Conservation (phyloP, 495 filamentous ascomycete species). For the Amniculicola lignicola region DNA sequence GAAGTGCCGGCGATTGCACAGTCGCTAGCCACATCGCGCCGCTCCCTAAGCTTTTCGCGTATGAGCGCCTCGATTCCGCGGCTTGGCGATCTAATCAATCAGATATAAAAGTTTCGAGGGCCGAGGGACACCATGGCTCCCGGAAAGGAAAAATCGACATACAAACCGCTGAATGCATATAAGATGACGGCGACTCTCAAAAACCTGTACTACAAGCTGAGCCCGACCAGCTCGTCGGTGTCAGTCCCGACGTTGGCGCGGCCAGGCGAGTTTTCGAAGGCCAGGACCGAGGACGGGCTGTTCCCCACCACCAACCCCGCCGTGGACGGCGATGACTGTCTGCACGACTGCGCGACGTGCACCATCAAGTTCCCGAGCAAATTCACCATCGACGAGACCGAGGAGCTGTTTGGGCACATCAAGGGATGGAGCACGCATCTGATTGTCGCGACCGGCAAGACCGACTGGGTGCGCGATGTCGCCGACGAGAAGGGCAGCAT, state of each 20-base stretch:
- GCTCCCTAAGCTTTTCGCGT: background rate
- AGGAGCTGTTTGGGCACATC: conserved; percentile 80
- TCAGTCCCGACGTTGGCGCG: conserved; percentile 17
- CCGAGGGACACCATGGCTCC: conserved; percentile 12
- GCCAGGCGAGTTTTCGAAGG: conserved; percentile 37
- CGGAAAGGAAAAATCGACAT: background rate
- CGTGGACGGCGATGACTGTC: conserved; percentile 85
- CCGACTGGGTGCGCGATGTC: conserved; percentile 90
- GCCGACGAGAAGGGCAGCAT: conserved; percentile 88
- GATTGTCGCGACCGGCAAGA: conserved; percentile 89
- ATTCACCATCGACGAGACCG: conserved; percentile 70
- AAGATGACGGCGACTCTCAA: conserved; percentile 38
- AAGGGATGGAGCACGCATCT: conserved; percentile 88
- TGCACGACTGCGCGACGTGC: conserved; percentile 85
- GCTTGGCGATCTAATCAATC: conserved; percentile 32
- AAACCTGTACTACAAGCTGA: conserved; percentile 36
- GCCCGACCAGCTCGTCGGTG: conserved; percentile 28
- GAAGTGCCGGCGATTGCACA: conserved; percentile 4
- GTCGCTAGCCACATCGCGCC: background rate
- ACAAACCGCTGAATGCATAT: conserved; percentile 22
- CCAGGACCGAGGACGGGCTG: conserved; percentile 42
- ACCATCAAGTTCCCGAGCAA: conserved; percentile 71
- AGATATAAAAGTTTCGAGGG: conserved; percentile 17
- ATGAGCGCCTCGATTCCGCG: conserved; percentile 20
- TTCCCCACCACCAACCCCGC: conserved; percentile 65